Base-by-base conservation (phyloP, 2,329 filamentous ascomycete genomes). In the Lasiodiplodia citricola region DNA sequence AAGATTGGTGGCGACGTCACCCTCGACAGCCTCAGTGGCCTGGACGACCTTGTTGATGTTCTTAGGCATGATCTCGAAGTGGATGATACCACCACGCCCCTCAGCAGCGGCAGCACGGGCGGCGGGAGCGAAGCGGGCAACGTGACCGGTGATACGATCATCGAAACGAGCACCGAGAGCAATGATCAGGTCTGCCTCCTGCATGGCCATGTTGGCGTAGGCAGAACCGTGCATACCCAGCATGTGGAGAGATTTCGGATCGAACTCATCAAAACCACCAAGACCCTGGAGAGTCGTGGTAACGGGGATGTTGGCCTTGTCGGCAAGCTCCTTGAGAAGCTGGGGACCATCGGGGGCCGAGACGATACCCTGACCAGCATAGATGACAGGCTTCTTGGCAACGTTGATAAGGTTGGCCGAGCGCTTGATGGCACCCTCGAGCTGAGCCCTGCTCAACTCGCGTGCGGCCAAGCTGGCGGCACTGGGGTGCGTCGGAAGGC, bases 31-130 rank as follows among this genome's bases (percentile, higher is more conserved):
- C 83, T 97, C 94, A 52, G 92, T 97, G 8, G 95, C 94, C 83
- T 98, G 93, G 16, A 99, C 92, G 52, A 98, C 94, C 87, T 98
- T 99, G 89, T 98, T 98, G 84, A 98, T 98, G 85, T 99, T 98
- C 90, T 99, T 99, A 75, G 96, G 95, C 91, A 98, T 92, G 76
- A 99, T 95, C 80, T 98, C 95, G 76, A 98, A 98, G 82, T 99
- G 95, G 18, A 98, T 88, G 75, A 99, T 98, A 76, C 96, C 96
- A 75, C 96, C 96, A 71, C 94, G 92, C 66, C 90, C 90, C 83
- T 97, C 92, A 13, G 87, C 85, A 4, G 93, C 95, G 0, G 96
- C 96, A 16, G 89, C 88, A 83, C 92, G 96, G 55, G 96, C 96
- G 65, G 88, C 88, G 3, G 96, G 96, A 0, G 94, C 96, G 73